phyloP scores from a whole-genome alignment of 352 stramenopile species.

The Pseudoperonospora humuli region DNA sequence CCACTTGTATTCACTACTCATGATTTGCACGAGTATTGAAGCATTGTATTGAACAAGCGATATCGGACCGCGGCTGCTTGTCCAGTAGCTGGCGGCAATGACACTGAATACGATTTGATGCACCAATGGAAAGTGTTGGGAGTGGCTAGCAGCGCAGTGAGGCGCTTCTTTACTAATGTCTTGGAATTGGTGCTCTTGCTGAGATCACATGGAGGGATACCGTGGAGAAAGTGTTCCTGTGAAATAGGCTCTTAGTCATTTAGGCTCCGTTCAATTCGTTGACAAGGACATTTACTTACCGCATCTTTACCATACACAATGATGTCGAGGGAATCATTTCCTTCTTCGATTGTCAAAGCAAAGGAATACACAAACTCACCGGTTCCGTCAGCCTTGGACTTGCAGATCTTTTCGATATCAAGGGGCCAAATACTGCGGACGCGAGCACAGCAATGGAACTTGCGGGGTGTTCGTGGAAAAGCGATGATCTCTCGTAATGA shows the following conservation, averaged over 20 bases:
- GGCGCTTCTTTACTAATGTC: slow-evolving; percentile 38
- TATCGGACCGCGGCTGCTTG: slow-evolving; percentile 38
- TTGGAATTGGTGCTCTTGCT: slow-evolving; percentile 41
- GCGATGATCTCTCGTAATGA: slow-evolving; percentile 27
- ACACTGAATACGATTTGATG: slow-evolving; percentile 56
- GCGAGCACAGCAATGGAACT: slow-evolving; percentile 55
- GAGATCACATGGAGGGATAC: slow-evolving; percentile 62
- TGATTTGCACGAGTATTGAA: slow-evolving; percentile 21
- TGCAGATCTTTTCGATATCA: slow-evolving; percentile 42
- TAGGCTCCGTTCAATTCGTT: not conserved
- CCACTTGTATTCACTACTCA: not conserved
- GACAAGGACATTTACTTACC: slow-evolving; percentile 26
- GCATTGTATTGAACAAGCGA: slow-evolving; percentile 58
- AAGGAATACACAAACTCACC: slow-evolving; percentile 62
- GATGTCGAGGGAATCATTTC: slow-evolving; percentile 38
- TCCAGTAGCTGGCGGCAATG: slow-evolving; percentile 4
- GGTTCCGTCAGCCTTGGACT: slow-evolving; percentile 20
- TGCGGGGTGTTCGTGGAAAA: slow-evolving; percentile 34
- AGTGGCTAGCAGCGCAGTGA: slow-evolving; percentile 26
- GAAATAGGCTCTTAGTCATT: not conserved
- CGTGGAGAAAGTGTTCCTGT: slow-evolving; percentile 64
- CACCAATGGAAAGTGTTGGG: slow-evolving; percentile 41
- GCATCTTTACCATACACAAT: slow-evolving; percentile 67
- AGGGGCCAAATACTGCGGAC: slow-evolving; percentile 40
- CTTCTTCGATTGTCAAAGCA: slow-evolving; percentile 45